Evolutionary conservation across 257 asterid species (phyloP).

Genomic region (Nemophila menziesii): DNA sequence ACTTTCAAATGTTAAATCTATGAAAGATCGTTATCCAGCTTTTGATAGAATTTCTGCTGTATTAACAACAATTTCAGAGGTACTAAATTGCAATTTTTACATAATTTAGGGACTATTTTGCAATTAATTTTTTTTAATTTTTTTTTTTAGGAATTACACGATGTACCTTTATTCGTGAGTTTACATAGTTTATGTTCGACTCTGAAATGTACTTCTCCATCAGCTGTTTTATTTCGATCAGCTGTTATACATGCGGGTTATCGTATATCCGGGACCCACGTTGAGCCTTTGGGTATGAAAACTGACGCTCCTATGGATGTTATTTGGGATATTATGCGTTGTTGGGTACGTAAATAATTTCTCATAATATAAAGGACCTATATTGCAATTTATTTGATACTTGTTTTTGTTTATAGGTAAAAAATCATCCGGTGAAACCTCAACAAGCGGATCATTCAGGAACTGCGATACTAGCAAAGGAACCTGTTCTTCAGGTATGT

Average conservation of each 20-base stretch:
- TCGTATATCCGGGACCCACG: constrained; percentile 92
- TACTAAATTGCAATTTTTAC: no score
- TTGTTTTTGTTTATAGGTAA: constrained; percentile 36
- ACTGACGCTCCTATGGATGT: constrained; percentile 98
- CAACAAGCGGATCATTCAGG: constrained; percentile 82
- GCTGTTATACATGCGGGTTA: constrained; percentile 96
- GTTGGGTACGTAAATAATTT: constrained; percentile 51
- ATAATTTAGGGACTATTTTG: no score
- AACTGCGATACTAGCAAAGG: constrained; percentile 71
- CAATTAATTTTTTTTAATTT: no score
- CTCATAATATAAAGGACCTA: no score
- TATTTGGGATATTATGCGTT: constrained; percentile 98
- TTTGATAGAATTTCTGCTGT: constrained; percentile 68
- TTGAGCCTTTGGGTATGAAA: constrained; percentile 75
- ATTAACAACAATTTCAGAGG: constrained; percentile 92
- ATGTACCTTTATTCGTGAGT: constrained; percentile 84
- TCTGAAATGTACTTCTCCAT: constrained; percentile 88
- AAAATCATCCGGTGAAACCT: constrained; percentile 84
- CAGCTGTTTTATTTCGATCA: constrained; percentile 87
- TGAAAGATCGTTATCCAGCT: constrained; percentile 74
- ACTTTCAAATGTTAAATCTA: constrained; percentile 55
- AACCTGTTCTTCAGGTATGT: constrained; percentile 71
- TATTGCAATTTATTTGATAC: neutral
- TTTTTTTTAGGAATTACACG: constrained; percentile 68
- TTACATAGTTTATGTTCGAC: constrained; percentile 89